Base-by-base conservation (phyloP, 1,284 basidiomycete genomes). In the Trichosporon coremiiforme region DNA sequence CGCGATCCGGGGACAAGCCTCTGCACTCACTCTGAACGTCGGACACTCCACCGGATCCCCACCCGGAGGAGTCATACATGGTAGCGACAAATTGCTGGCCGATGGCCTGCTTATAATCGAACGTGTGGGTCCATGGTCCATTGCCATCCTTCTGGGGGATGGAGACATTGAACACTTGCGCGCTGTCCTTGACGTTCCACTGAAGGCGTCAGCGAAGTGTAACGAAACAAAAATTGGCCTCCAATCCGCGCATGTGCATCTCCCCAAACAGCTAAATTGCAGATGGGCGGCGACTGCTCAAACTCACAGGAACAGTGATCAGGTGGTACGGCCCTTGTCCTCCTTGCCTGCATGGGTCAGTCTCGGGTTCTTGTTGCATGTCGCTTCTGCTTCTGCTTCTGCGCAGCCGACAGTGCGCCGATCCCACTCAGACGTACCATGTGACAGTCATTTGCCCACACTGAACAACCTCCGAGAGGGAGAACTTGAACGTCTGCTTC, bases 1-100 rank as follows among this genome's bases (percentile, higher is more conserved):
- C 36, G 36, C 36, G 25, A 2, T 22, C n/a, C 53, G 22, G 6
- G 10, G 53, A 15, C 4, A 29, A 12, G 1, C 53, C 31, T 17
- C 29, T 9, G 13, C 22, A 73, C 77, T 69, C 66, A 80, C 77
- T 80, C 57, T 78, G 66, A 4, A 76, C 72, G 41, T 71, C 68
- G 4, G 78, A 79, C 1, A 77, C 79, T 12, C 79, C 79, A 29
- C 78, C 79, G 10, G 72, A 71, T 1, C 79, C 79, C 64, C 75
- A 79, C 2, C 79, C 79, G 12, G 67, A 73, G 13, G 76, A 60
- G 71, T 80, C 79, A 57, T 70, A 76, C 79, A 80, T 80, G 8
- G 77, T 74, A 2, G 75, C 72, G 31, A 80, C 38, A 60, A 80
- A 78, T 62, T 78, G 65, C 66, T 79, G 66, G n/a, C 77, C 77